Evolutionary conservation across 176 grass and related monocot species (phyloP).

Genomic region (Aegilops longissima): DNA sequence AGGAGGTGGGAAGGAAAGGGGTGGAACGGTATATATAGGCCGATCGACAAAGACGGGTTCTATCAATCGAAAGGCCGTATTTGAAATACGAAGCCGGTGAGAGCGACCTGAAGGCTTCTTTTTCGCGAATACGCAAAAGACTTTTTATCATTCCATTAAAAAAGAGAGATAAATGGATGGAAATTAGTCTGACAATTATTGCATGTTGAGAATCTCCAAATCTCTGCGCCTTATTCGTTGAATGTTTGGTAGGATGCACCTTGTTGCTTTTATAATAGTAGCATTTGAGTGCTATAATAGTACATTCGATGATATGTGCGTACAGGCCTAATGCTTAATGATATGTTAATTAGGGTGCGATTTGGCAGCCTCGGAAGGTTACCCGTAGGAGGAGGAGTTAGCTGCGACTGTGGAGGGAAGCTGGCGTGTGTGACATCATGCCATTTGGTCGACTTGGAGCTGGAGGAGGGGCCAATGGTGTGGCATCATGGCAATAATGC

Average conservation of each 20-base stretch:
- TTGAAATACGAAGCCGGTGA: slow-evolving; percentile 5
- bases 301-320: background rate
- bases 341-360: slow-evolving; percentile 4
- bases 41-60: background rate
- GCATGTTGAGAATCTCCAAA: background rate
- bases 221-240: background rate
- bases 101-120: background rate
- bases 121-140: background rate
- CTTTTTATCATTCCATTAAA: background rate
- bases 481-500: slow-evolving; percentile 43
- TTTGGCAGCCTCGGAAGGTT: slow-evolving; percentile 31
- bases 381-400: background rate
- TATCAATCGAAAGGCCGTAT: background rate
- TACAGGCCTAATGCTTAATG: background rate
- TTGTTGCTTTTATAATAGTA: background rate
- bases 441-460: background rate
- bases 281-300: background rate
- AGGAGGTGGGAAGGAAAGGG: background rate
- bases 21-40: background rate
- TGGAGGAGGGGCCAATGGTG: background rate
- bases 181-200: slow-evolving; percentile 20
- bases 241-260: background rate
- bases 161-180: background rate
- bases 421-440: slow-evolving; percentile 12
- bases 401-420: background rate